Base-by-base conservation (phyloP, 352 stramenopile species). In the Pythium brassicae region DNA sequence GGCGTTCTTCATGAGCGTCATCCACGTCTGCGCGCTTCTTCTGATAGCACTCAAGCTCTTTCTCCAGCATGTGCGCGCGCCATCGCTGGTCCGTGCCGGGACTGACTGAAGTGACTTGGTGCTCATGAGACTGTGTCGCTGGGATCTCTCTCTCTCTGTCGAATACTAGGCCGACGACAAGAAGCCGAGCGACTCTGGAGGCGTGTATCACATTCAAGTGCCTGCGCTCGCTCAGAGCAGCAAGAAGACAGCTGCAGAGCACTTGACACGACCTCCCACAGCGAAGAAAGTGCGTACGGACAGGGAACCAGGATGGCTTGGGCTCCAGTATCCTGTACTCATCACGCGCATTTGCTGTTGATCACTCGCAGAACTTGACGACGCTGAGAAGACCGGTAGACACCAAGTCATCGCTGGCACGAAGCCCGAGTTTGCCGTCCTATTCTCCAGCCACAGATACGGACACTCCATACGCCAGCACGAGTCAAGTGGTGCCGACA, bases 31-130 rank as follows among this genome's bases (percentile, higher is more conserved):
- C 50, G 87, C 75, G 32, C 53, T 93, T 40, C 40, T 79, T 14
- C 67, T 93, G 15, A 72, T 93, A 4, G 57, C 62, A 35, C 73
- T 93, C 40, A 92, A 93, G 56, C 60, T 86, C 42, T 87, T 93
- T 37, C 59, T 93, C n/a, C 78, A 93, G 39, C 83, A 91, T 53
- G 75, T 82, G 66, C 43, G 66, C 45, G 42, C 23, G 14, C 22
- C 32, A 11, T 8, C 32, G 14, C 32, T 37, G 32, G 32, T 37
- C 9, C 32, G 32, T 8, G 32, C 32, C 9, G 32, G 32, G 6
- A 37, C 32, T 14, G 8, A 3, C 8, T 8, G 1, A 39, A 7
- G 27, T 23, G 12, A 29, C 27, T 23, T 25, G 17, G n/a, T 19
- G 14, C n/a, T 57, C 35, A 37, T 4, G 25, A 26, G 12, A 20